phyloP scores from a whole-genome alignment of 2,329 filamentous ascomycete species.

The Cytospora leucostoma region DNA sequence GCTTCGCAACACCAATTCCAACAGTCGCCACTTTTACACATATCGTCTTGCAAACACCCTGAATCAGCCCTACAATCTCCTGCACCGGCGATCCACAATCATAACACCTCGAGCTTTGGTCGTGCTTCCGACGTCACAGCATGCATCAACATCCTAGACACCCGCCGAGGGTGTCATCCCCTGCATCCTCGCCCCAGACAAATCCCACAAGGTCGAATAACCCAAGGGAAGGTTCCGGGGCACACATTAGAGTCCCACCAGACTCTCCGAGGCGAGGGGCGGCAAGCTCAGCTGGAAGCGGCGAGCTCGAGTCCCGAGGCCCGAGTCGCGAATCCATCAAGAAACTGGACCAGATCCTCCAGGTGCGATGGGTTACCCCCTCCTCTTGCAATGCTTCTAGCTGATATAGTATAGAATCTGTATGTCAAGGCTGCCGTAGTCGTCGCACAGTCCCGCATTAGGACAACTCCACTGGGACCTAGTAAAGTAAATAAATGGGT shows the following conservation, averaged over 20 bases:
- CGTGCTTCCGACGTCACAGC: slow-evolving; percentile 33
- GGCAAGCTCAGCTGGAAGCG: slow-evolving; percentile 51
- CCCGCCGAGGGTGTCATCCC: slow-evolving; percentile 70
- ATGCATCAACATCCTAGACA: slow-evolving; percentile 93
- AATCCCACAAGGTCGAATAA: slow-evolving; percentile 75
- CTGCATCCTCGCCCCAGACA: slow-evolving; percentile 70
- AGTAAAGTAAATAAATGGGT: slow-evolving; percentile 85
- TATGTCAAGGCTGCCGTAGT: slow-evolving; percentile 84
- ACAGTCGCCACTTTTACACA: not conserved
- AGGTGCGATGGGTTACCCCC: slow-evolving; percentile 54
- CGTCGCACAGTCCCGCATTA: slow-evolving; percentile 78
- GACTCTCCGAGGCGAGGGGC: slow-evolving; percentile 49
- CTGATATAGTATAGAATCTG: slow-evolving; percentile 69
- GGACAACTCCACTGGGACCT: slow-evolving; percentile 59
- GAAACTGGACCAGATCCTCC: slow-evolving; percentile 91
- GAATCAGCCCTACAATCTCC: not conserved
- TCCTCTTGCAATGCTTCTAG: slow-evolving; percentile 9
- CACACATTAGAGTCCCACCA: slow-evolving; percentile 41
- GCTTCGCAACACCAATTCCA: not conserved
- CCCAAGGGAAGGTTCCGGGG: slow-evolving; percentile 60
- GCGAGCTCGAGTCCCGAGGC: slow-evolving; percentile 45
- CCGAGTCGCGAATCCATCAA: slow-evolving; percentile 67
- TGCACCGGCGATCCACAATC: slow-evolving; percentile 21
- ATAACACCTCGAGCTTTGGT: slow-evolving; percentile 9
- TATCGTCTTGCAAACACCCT: not conserved